Base-by-base conservation (phyloP, 2,329 filamentous ascomycete genomes). In the Ceratocystis eucalypticola region DNA sequence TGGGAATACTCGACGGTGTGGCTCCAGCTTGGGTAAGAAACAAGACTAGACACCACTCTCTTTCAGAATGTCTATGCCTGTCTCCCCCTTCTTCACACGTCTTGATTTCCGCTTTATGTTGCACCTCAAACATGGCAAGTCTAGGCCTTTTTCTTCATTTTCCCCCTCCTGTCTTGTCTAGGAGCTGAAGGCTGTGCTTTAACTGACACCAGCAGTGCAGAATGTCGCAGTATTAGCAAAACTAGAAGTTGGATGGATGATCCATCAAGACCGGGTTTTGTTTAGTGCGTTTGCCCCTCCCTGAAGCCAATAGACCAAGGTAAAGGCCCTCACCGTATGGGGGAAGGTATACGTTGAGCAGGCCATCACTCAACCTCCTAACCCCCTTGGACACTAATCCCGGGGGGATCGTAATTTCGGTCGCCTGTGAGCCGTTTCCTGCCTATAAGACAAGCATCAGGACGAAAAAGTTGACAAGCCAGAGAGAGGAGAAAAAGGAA, bases 201-300 rank as follows among this genome's bases (percentile, higher is more conserved):
- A 46, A 62, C 37, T 45, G 44, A 45, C 33, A 62, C 61, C 61
- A 62, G 7, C 20, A 28, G 22, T 15, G 37, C 8, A n/a, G 30
- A 45, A 62, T 12, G 25, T 62, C 61, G 44, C n/a, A 28, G 61
- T 45, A 62, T 62, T 62, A 30, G 37, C 37, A 46, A 12, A 53
- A 25, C 48, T 53, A 53, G 22, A 53, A 53, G 48, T n/a, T 8
- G 25, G 48, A 20, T 10, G 22, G 20, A 22, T 53, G 22, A 53
- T 53, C 48, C 48, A 25, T 53, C 8, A 53, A 25, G 48, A 25
- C 48, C 48, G 22, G 48, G 17, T 28, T 25, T 28, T 53, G 48
- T 15, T 15, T 53, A 15, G 48, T 48, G 10, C 25, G 20, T 5
- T 15, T 53, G 20, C 10, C 48, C 15, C 48, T 25, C 48, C 25